These are phyloP conservation scores for Boletus sp. DNA, from an alignment of 768 basidiomycete genomes.

Conservation along the genomic window DNA sequence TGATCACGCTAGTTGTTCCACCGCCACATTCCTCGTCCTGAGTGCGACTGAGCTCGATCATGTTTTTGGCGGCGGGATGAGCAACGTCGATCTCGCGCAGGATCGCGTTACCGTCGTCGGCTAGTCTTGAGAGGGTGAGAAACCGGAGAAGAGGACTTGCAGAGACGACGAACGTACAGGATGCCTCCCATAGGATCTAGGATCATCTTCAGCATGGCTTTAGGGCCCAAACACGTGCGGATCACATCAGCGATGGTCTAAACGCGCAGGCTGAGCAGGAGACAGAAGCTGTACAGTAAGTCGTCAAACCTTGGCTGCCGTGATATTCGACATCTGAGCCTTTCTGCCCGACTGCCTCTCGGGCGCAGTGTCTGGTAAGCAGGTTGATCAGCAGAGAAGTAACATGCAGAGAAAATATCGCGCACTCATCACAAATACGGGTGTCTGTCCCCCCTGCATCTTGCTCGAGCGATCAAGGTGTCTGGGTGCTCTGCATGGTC, in stretches of 20 bases:
- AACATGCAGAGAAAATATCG: not conserved
- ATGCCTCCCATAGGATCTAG: slow-evolving; percentile 99
- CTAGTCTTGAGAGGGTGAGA: slow-evolving; percentile 54
- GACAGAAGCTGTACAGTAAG: no score
- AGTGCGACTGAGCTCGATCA: slow-evolving; percentile 97
- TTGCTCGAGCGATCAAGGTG: not conserved
- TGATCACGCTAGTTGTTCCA: slow-evolving; percentile 97
- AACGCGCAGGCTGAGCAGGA: not conserved
- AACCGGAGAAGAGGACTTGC: not conserved
- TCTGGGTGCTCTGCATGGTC: no score
- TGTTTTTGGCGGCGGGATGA: slow-evolving; percentile 98
- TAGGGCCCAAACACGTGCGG: slow-evolving; percentile 93
- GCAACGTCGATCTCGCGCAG: slow-evolving; percentile 98
- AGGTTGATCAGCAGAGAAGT: not conserved
- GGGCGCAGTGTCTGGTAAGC: slow-evolving; percentile 76
- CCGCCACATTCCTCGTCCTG: slow-evolving; percentile 99
- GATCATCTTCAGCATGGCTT: slow-evolving; percentile 99
- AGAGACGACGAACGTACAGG: slow-evolving; percentile 51
- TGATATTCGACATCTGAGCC: slow-evolving; percentile 96
- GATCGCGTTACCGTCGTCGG: slow-evolving; percentile 99
- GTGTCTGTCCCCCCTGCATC: slow-evolving; percentile 55
- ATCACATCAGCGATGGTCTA: slow-evolving; percentile 98
- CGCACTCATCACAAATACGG: slow-evolving; percentile 83
- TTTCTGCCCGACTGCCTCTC: slow-evolving; percentile 93
- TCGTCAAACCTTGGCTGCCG: slow-evolving; percentile 81